Evolutionary conservation across 208 protist genomes (phyloP), one percentile per base, ranked within the genome.

Genomic region (Acanthamoeba divionensis): DNA sequence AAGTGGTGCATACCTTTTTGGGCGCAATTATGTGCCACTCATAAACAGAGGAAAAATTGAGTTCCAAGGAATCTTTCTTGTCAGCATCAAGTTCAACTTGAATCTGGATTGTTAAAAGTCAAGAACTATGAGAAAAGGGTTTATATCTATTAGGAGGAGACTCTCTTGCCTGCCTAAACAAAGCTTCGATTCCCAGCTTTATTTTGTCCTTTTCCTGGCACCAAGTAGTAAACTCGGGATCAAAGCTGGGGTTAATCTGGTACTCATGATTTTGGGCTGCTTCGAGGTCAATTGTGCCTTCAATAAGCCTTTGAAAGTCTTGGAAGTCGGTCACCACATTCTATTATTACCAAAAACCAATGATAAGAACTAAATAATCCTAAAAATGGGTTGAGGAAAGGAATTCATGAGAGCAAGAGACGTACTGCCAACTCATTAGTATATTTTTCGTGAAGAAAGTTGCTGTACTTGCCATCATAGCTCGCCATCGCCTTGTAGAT

Each of bases 261-360:
- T 92, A 92, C 57, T 91, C 67, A 67, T 91, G 45, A 36, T 83
- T 93, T n/a, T 93, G 65, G 3, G 90, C 91, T 8, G 54, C 55
- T 29, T 95, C 93, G 2, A 95, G 77, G 69, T 95, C 90, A 2
- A 95, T 77, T 21, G 73, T 85, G 47, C 71, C 45, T 21, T 95
- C 93, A 21, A 95, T 92, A 52, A 95, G 85, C 26, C 44, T 41
- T 13, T 60, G 33, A 54, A 91, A 95, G 29, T 92, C 41, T 9
- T 8, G 2, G 26, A 93, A 95, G 24, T 94, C 60, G 8, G 24
- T 29, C 44, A 90, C 66, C 3, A 92, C 90, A 0, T 18, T 36
- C 21, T 89, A 26, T 36, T 4, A 12, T 33, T n/a, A n/a, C n/a
- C n/a, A n/a, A n/a, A n/a, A n/a, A n/a, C n/a, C n/a, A n/a, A n/a